These are phyloP conservation scores for Haemoproteus tartakovskyi DNA, from an alignment of 169 alveolate genomes.

Conservation along the genomic window DNA sequence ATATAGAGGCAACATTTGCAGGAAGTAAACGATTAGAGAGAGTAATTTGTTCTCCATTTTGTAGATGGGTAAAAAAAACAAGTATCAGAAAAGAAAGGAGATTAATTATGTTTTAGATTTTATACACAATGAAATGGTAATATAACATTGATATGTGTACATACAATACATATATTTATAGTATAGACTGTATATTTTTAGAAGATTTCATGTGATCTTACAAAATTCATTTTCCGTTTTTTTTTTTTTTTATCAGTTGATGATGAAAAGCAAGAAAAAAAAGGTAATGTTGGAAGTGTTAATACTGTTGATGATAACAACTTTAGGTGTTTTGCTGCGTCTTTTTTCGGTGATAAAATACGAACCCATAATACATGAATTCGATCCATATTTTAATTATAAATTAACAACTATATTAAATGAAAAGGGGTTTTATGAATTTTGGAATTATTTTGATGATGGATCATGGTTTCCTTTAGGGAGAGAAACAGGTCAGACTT, in stretches of 20 bases:
- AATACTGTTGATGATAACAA: conserved; percentile 64
- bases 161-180: no score
- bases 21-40: no score
- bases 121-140: no score
- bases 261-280: neutral
- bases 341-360: conserved; percentile 94
- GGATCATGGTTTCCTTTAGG: conserved; percentile 98
- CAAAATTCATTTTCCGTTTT: neutral
- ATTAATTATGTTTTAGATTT: no score
- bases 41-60: no score
- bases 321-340: conserved; percentile 86
- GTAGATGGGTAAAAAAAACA: no score
- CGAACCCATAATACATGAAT: conserved; percentile 97
- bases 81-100: no score
- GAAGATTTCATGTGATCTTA: no score
- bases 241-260: neutral
- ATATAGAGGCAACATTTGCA: no score
- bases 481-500: conserved; percentile 96
- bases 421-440: conserved; percentile 90
- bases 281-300: conserved; percentile 9
- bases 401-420: conserved; percentile 93
- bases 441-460: conserved; percentile 97
- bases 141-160: no score
- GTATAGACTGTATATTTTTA: no score
- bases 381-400: conserved; percentile 98